These are phyloP conservation scores for Hanseniaspora meyeri DNA, from an alignment of 805 yeast species.

Conservation along the genomic window DNA sequence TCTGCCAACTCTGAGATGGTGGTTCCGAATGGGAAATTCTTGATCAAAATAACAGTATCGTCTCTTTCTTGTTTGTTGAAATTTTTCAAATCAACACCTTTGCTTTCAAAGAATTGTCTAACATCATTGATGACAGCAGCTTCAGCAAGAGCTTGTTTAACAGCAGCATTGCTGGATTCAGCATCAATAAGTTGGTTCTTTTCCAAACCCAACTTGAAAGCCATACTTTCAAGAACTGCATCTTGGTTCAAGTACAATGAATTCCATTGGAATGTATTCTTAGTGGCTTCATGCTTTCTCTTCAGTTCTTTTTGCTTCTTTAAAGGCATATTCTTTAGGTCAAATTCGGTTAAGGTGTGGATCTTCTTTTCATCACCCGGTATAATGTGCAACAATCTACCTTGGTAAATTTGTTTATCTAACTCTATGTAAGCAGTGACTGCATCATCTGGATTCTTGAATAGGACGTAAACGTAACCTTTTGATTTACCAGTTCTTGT, in stretches of 20 bases:
- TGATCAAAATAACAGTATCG: constrained; percentile 68
- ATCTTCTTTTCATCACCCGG: constrained; percentile 76
- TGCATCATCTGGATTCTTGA: constrained; percentile 58
- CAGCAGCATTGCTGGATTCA: constrained; percentile 75
- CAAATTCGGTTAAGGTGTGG: constrained; percentile 81
- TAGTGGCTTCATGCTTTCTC: constrained; percentile 72
- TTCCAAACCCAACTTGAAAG: constrained; percentile 65
- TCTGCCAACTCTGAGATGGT: constrained; percentile 69
- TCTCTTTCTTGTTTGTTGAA: constrained; percentile 52
- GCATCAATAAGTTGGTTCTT: constrained; percentile 83
- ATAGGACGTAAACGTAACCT: constrained; percentile 82
- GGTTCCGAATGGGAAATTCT: constrained; percentile 86
- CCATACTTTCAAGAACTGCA: constrained; percentile 85
- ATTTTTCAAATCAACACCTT: constrained; percentile 70
- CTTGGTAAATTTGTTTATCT: constrained; percentile 87
- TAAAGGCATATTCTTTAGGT: constrained; percentile 76
- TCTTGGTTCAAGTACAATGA: constrained; percentile 81
- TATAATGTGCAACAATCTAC: constrained; percentile 77
- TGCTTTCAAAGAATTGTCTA: constrained; percentile 68
- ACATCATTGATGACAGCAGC: constrained; percentile 90
- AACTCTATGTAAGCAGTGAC: constrained; percentile 56
- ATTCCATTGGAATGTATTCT: constrained; percentile 87
- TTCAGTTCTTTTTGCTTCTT: constrained; percentile 82
- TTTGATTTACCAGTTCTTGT: constrained; percentile 81
- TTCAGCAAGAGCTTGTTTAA: constrained; percentile 93